Evolutionary conservation across 2,329 filamentous ascomycete species (phyloP), one percentile per base, ranked within the genome.

Genomic region (Sporothrix curviconia): DNA sequence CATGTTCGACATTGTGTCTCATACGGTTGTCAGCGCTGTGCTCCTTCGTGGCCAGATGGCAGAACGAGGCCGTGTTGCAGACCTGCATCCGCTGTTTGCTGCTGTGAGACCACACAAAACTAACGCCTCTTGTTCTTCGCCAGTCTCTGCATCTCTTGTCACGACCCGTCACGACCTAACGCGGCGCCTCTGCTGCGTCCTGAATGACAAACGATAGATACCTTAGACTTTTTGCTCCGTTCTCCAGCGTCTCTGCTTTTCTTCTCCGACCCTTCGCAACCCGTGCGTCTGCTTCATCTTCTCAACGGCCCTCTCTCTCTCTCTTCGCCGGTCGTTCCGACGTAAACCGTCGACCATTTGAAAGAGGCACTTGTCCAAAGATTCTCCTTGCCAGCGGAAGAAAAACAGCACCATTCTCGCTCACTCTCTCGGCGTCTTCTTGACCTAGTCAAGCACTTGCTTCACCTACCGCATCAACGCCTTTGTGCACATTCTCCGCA

Each of bases 131-230:
- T 39, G 25, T 47, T n/a, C 49, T 14, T 58, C 50, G 15, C 11
- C 25, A 58, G 56, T 17, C 42, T 42, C 28, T 32, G 34, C 34
- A 9, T 28, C 43, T 54, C 25, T 34, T 19, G 24, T 54, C 56
- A 58, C 56, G 56, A 58, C 56, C 47, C 50, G 42, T 58, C 56
- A 54, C 50, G 56, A 58, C 36, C 30, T 49, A 39, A 52, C 49
- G 49, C 54, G 28, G 36, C 28, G 43, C 25, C 32, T 30, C 32
- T 36, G 34, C 54, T n/a, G 22, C 34, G 30, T 46, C 54, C 49
- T 63, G 57, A 46, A n/a, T 57, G 40, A 51, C 55, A 24, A 32
- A 30, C 53, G 28, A 47, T 28, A 17, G n/a, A 58, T 55, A 37
- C 43, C 50, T 39, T 58, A 50, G 44, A 50, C 51, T 15, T 50